Percentiles rank a stretch among this genome's conserved stretches.
phyloP scores from a whole-genome alignment of 2,329 filamentous ascomycete species.

The Monilinia laxa region DNA sequence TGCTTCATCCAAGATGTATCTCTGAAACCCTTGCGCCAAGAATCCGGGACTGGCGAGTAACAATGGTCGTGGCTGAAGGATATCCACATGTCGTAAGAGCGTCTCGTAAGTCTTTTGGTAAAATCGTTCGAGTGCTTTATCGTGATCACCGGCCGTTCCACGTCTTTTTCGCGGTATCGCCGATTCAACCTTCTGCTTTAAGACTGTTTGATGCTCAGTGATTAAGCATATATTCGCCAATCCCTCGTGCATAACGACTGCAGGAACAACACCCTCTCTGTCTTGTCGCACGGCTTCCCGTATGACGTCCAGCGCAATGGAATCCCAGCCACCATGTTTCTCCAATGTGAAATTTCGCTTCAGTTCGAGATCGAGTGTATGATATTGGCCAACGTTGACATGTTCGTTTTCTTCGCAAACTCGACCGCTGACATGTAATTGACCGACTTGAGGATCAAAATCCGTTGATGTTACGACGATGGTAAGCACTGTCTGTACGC shows the following conservation, averaged over 20 bases:
- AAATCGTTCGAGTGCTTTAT: constrained; percentile 73
- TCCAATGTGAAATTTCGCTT: constrained; percentile 84
- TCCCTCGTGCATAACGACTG: constrained; percentile 91
- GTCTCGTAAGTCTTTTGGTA: constrained; percentile 75
- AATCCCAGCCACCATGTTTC: constrained; percentile 88
- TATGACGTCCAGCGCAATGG: constrained; percentile 75
- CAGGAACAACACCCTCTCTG: constrained; percentile 78
- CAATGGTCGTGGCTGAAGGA: constrained; percentile 66
- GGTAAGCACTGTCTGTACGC: constrained; percentile 63
- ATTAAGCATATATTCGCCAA: constrained; percentile 80
- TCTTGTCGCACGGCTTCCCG: constrained; percentile 76
- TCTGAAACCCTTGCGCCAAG: constrained; percentile 75
- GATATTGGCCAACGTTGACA: constrained; percentile 65
- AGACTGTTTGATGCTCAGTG: constrained; percentile 74
- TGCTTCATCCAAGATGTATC: constrained; percentile 67
- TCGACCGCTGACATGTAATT: constrained; percentile 66
- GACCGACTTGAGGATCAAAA: constrained; percentile 66
- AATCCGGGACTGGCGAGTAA: constrained; percentile 89
- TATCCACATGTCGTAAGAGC: constrained; percentile 75
- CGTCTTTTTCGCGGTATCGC: constrained; percentile 67
- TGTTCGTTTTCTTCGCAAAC: constrained; percentile 66
- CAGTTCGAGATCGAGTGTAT: constrained; percentile 81
- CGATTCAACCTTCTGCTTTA: constrained; percentile 68
- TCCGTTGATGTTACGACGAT: constrained; percentile 66
- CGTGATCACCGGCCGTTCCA: constrained; percentile 59